Evolutionary conservation across 2,329 filamentous ascomycete species (phyloP), one percentile per base, ranked within the genome.

Genomic region (Westerdykella sp.): DNA sequence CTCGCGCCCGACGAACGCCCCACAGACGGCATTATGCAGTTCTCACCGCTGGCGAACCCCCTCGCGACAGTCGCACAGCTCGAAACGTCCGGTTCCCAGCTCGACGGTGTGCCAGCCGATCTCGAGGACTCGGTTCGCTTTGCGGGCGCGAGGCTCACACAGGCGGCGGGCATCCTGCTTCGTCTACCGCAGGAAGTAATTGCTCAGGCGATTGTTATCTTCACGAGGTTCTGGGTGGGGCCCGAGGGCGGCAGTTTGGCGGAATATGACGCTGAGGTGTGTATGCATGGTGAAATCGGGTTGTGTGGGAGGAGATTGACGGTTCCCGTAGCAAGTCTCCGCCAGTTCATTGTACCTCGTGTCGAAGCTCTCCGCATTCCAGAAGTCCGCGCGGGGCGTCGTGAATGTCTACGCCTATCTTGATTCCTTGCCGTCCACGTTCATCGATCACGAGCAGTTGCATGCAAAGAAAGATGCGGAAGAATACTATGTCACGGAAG

Each of bases 341-440:
- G 87, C 90, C 28, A 87, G 87, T 13, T 76, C 81, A 1, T 68
- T 97, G 40, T 97, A 88, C 71, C 75, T 95, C 40, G 79, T 82
- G 18, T 80, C 88, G 23, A 97, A 97, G 69, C 77, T 93, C 44
- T 88, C 89, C 18, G 79, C 87, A 3, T 75, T 80, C 39, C 84
- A 89, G 1, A 81, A 84, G 45, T 84, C 85, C 11, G 80, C 87
- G 1, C 82, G 89, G 52, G 89, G 89, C 52, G 73, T 96, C 32
- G 77, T 89, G 46, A 93, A 90, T 62, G 84, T 91, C 46, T 95
- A 94, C 68, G 77, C 81, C 32, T 95, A 91, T 66, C 81, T 97
- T 5, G 70, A 82, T 32, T 86, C 84, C 0, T 65, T 77, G 1
- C 69, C 72, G 18, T 83, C 81, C 0, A 71, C 76, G 0, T 75